These are phyloP conservation scores for Calocybe indica DNA, from an alignment of 768 basidiomycete genomes.

Conservation along the genomic window DNA sequence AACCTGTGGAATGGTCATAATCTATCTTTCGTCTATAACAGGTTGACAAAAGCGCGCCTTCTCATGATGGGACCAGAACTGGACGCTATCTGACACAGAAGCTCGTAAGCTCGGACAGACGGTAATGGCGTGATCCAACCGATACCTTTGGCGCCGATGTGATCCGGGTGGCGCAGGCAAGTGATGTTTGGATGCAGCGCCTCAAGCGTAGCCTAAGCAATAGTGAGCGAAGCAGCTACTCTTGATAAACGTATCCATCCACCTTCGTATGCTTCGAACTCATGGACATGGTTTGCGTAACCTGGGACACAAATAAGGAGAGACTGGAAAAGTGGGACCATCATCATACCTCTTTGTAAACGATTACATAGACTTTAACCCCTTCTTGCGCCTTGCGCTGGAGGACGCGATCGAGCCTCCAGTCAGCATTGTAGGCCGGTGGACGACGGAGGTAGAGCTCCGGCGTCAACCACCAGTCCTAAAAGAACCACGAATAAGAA, in stretches of 20 bases:
- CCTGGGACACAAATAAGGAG: slow-evolving; percentile 28
- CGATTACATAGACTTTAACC: slow-evolving; percentile 85
- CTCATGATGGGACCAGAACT: slow-evolving; percentile 93
- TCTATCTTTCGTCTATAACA: background rate
- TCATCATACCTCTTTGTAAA: slow-evolving; percentile 82
- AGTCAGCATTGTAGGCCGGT: slow-evolving; percentile 78
- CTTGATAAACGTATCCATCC: background rate
- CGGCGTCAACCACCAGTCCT: slow-evolving; percentile 95
- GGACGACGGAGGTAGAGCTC: slow-evolving; percentile 94
- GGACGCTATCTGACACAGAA: slow-evolving; percentile 54
- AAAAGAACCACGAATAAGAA: background rate
- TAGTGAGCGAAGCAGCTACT: background rate
- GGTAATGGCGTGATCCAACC: background rate
- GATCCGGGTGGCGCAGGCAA: slow-evolving; percentile 88
- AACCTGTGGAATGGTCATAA: slow-evolving; percentile 26
- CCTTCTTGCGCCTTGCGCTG: slow-evolving; percentile 88
- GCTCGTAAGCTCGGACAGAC: background rate
- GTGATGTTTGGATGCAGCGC: slow-evolving; percentile 82
- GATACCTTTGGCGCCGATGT: slow-evolving; percentile 73
- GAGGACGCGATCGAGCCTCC: slow-evolving; percentile 81
- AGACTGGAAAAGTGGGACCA: background rate
- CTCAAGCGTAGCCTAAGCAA: slow-evolving; percentile 61
- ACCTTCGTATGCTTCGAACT: slow-evolving; percentile 78
- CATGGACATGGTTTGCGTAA: slow-evolving; percentile 90
- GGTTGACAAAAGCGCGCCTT: slow-evolving; percentile 35